phyloP scores from a whole-genome alignment of 371 early-diverging fungal genomes.

The Funneliformis caledonium region DNA sequence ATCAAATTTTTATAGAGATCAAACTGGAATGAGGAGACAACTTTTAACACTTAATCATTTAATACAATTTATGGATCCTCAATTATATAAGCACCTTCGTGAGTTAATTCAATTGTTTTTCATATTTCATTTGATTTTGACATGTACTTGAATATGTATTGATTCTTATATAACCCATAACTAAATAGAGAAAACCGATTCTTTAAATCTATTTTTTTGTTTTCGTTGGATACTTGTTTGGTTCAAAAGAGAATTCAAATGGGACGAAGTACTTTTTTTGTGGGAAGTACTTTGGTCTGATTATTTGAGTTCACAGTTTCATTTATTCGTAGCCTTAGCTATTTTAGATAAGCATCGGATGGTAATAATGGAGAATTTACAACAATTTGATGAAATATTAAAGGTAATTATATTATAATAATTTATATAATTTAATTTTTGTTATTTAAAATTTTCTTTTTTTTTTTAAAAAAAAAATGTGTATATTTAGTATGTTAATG shows the following conservation, averaged over 20 bases:
- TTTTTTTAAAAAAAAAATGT: neutral
- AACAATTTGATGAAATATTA: slow-evolving; percentile 87
- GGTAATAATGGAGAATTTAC: slow-evolving; percentile 72
- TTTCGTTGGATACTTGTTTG: slow-evolving; percentile 96
- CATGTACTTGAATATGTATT: neutral
- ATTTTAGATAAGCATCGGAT: slow-evolving; percentile 82
- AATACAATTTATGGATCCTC: slow-evolving; percentile 83
- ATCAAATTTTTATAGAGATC: slow-evolving; percentile 81
- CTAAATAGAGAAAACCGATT: slow-evolving; percentile 70
- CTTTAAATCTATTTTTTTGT: slow-evolving; percentile 87
- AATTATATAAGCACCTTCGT: slow-evolving; percentile 75
- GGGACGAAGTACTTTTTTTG: slow-evolving; percentile 76
- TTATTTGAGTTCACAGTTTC: slow-evolving; percentile 76
- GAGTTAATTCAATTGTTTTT: slow-evolving; percentile 24
- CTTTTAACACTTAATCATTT: slow-evolving; percentile 74
- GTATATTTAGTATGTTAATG: slow-evolving; percentile 77
- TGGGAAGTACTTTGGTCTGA: slow-evolving; percentile 95
- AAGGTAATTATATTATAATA: slow-evolving; percentile 58
- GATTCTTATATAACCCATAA: neutral
- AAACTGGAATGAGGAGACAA: slow-evolving; percentile 89
- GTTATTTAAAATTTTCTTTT: slow-evolving; percentile 5
- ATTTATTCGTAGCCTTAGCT: slow-evolving; percentile 89
- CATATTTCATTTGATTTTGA: slow-evolving; percentile 1
- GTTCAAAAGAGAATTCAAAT: slow-evolving; percentile 94
- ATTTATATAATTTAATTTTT: neutral